Percentiles rank a stretch among this genome's conserved stretches.
Conservation (phyloP, 495 filamentous ascomycete species). For the Clohesyomyces aquaticus region DNA sequence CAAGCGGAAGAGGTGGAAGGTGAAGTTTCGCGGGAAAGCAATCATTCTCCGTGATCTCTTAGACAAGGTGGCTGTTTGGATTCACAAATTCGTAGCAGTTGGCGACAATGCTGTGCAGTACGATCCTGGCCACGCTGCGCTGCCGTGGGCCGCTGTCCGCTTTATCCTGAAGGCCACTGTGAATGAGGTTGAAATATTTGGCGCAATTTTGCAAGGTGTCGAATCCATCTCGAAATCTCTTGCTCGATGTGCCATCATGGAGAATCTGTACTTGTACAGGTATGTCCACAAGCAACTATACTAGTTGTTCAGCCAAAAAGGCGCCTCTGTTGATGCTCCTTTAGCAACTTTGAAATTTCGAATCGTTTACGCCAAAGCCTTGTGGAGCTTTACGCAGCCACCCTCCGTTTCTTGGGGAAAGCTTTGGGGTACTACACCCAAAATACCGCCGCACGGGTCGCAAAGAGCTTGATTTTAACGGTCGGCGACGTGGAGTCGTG, state of each 20-base stretch:
- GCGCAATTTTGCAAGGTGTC: background rate
- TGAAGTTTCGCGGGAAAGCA: conserved; percentile 29
- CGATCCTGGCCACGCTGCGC: conserved; percentile 50
- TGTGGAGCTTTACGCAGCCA: too few relatives aligned
- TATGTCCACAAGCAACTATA: too few relatives aligned
- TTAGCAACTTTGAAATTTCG: too few relatives aligned
- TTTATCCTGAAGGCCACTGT: conserved; percentile 46
- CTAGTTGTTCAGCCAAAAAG: too few relatives aligned
- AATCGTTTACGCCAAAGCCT: too few relatives aligned
- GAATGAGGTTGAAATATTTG: background rate
- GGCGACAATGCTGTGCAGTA: conserved; percentile 48
- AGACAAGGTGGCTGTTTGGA: conserved; percentile 47
- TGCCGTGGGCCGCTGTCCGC: conserved; percentile 53
- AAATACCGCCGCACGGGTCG: conserved; percentile 8
- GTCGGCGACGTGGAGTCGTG: conserved; percentile 12
- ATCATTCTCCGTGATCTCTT: conserved; percentile 46
- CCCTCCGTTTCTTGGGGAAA: too few relatives aligned
- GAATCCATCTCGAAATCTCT: background rate
- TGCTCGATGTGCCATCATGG: background rate
- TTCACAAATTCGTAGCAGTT: conserved; percentile 49
- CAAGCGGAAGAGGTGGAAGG: conserved; percentile 1
- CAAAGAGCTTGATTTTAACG: conserved; percentile 6
- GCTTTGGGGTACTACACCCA: conserved; percentile 3
- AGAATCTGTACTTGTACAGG: background rate
- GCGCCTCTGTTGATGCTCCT: too few relatives aligned